Conservation (phyloP, 2,329 filamentous ascomycete genomes). For the Drechslera avenae region DNA sequence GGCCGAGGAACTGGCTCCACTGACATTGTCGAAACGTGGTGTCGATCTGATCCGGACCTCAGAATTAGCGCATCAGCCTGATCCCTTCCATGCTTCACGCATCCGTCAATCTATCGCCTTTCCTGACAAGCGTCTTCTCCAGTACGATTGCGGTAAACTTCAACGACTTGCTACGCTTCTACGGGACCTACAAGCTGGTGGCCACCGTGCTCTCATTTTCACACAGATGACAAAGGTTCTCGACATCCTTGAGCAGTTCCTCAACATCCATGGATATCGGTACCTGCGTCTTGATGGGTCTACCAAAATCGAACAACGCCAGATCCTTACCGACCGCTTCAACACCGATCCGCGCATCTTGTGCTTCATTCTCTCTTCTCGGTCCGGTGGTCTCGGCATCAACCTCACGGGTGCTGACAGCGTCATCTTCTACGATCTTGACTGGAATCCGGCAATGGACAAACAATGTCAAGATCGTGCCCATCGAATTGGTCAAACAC, state of each 20-base stretch:
- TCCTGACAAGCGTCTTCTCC: slow-evolving; percentile 91
- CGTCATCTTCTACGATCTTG: slow-evolving; percentile 98
- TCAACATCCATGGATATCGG: slow-evolving; percentile 96
- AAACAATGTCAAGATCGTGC: slow-evolving; percentile 98
- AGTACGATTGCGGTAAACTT: slow-evolving; percentile 97
- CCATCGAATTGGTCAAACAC: slow-evolving; percentile 95
- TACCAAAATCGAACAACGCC: slow-evolving; percentile 93
- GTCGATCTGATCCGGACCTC: slow-evolving; percentile 63
- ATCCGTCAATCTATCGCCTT: slow-evolving; percentile 95
- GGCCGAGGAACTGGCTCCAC: slow-evolving; percentile 73
- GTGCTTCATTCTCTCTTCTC: slow-evolving; percentile 92
- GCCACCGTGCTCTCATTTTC: slow-evolving; percentile 95
- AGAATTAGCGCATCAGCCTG: slow-evolving; percentile 61
- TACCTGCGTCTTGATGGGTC: slow-evolving; percentile 96
- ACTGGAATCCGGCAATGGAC: slow-evolving; percentile 99
- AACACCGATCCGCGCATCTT: slow-evolving; percentile 92
- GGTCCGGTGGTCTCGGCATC: slow-evolving; percentile 92
- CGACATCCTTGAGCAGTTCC: slow-evolving; percentile 94
- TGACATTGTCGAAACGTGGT: slow-evolving; percentile 65
- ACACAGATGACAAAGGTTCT: slow-evolving; percentile 99
- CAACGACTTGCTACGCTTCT: slow-evolving; percentile 87
- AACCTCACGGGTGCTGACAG: slow-evolving; percentile 96
- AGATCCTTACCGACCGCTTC: slow-evolving; percentile 94
- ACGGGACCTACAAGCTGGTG: slow-evolving; percentile 82
- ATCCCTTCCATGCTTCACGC: slow-evolving; percentile 92